Evolutionary conservation across 2,329 filamentous ascomycete genomes (phyloP).

Genomic region (Epichloe brachyelytri): DNA sequence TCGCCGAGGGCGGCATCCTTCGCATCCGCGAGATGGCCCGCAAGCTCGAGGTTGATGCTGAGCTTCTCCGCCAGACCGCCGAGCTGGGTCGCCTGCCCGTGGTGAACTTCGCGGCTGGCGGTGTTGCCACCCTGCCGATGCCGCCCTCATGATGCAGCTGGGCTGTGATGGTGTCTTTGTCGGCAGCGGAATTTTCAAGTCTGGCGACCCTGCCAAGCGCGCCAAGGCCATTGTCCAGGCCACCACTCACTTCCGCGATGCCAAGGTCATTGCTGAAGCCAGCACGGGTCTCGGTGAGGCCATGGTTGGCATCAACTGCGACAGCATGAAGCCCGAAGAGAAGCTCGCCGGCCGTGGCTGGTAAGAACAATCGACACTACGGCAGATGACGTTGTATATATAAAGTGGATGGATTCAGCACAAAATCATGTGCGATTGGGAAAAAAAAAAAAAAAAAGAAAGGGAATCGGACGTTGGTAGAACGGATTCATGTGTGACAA

Average conservation of each 20-base stretch:
- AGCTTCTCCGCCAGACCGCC: conserved; percentile 73
- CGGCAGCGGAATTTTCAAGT: conserved; percentile 95
- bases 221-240: conserved; percentile 92
- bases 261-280: conserved; percentile 74
- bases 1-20: conserved; percentile 39
- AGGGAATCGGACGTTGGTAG: too few species aligned
- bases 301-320: conserved; percentile 91
- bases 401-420: too few species aligned
- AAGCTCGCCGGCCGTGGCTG: conserved; percentile 79
- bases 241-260: conserved; percentile 78
- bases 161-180: conserved; percentile 98
- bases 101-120: conserved; percentile 97
- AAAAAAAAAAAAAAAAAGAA: too few species aligned
- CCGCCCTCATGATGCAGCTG: conserved; percentile 95
- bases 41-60: conserved; percentile 65
- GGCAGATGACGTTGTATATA: too few species aligned
- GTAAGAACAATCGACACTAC: conserved; percentile 31
- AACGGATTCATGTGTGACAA: too few species aligned
- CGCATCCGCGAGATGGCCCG: conserved; percentile 61
- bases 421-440: too few species aligned
- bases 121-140: conserved; percentile 96
- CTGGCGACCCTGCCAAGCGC: conserved; percentile 75
- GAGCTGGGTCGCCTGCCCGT: conserved; percentile 81
- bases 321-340: conserved; percentile 61
- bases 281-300: conserved; percentile 88